A percentile compares a stretch with the other conserved stretches of the same genome.
Evolutionary conservation across 2,329 filamentous ascomycete genomes (phyloP).

Genomic region (Aspergillus quadrilineatus): DNA sequence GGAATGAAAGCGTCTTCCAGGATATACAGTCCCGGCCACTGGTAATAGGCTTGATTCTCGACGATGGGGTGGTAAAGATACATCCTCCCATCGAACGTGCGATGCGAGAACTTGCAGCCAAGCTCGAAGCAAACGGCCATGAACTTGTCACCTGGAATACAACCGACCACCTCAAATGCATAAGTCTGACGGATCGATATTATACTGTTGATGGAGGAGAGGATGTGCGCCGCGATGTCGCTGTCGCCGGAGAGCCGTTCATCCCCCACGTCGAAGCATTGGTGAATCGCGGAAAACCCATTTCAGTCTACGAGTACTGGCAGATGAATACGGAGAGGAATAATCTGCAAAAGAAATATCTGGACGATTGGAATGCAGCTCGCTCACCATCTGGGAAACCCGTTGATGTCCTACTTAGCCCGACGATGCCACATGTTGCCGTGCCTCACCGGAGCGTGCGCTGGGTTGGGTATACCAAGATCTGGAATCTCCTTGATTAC

Average conservation of each 20-base stretch:
- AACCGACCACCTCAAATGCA: slow-evolving; percentile 52
- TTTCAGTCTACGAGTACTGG: slow-evolving; percentile 67
- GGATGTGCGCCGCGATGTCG: slow-evolving; percentile 58
- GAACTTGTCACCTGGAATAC: slow-evolving; percentile 56
- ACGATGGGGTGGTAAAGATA: slow-evolving; percentile 56
- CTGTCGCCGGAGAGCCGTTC: slow-evolving; percentile 58
- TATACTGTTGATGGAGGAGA: slow-evolving; percentile 64
- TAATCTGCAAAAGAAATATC: slow-evolving; percentile 54
- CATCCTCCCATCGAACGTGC: slow-evolving; percentile 56
- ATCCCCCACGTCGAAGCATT: slow-evolving; percentile 60
- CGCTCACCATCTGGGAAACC: slow-evolving; percentile 46
- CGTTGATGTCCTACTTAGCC: slow-evolving; percentile 59
- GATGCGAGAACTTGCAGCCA: slow-evolving; percentile 35
- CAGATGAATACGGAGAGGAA: slow-evolving; percentile 62
- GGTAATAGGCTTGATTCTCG: slow-evolving; percentile 51
- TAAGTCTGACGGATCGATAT: slow-evolving; percentile 60
- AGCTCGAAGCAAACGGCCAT: slow-evolving; percentile 51
- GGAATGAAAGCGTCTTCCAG: slow-evolving; percentile 50
- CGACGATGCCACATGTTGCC: slow-evolving; percentile 61
- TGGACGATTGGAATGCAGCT: slow-evolving; percentile 58
- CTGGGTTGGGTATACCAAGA: slow-evolving; percentile 60
- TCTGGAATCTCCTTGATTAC: slow-evolving; percentile 65
- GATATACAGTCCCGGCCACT: slow-evolving; percentile 46
- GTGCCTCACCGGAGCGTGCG: slow-evolving; percentile 45
- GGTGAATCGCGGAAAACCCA: slow-evolving; percentile 52